Base-by-base conservation (phyloP, 345 rosid species). In the Syzygium jambos region DNA sequence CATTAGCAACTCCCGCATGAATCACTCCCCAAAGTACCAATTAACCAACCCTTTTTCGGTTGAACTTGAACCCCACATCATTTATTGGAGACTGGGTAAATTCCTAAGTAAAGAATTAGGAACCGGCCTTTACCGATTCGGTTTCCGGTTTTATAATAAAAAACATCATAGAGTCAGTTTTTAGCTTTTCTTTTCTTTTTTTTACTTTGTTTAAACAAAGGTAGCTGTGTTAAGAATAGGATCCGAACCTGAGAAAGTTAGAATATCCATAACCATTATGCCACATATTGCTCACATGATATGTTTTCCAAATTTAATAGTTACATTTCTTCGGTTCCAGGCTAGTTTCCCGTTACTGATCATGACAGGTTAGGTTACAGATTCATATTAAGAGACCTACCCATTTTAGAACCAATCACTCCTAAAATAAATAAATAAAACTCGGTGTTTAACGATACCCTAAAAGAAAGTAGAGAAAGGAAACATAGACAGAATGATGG, bases 381-480 rank as follows among this genome's bases (percentile, higher is more conserved):
- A 25, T 17, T 34, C 46, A 68, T 4, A 2, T 30, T 17, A 0
- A 34, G 10, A 11, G 7, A 68, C 25, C 0, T 34, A 68, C 6
- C 2, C 46, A 68, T 34, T 12, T 0, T 34, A 2, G 3, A 34
- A 68, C 13, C 1, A 0, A 9, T 68, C 43, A 7, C 41, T 16
- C 11, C 5, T 65, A n/a, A 29, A 29, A 68, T 13, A n/a, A 63
- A 13, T 29, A 16, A 16, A 16, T 16, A 3, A 27, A 61, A n/a
- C 2, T 57, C 11, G 7, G 22, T 9, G 12, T 34, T 68, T 34
- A 38, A 17, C 25, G 4, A 34, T 34, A 14, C 6, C 78, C 6
- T 3, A 17, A 4, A 19, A 34, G 80, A 73, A 73, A 73, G 80
- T 19, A 34, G 25, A 73, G 19, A 38, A 73, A 73, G 49, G 80